Evolutionary conservation across 441 rosid genomes (phyloP).

Genomic region (Arabidopsis hybrid): DNA sequence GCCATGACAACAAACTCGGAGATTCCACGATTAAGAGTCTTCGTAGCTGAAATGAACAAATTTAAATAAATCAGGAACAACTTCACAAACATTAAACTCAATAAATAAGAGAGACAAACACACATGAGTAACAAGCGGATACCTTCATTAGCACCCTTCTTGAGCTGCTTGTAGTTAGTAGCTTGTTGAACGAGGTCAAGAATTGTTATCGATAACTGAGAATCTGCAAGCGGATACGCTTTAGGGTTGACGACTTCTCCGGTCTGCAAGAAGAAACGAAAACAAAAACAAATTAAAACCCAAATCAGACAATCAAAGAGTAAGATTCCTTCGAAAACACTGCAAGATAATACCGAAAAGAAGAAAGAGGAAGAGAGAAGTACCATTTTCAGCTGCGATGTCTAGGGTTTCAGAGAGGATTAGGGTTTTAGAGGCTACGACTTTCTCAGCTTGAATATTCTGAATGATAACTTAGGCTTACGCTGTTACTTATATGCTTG

Average conservation of each 20-base stretch:
- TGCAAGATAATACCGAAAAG: not conserved
- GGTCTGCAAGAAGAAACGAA: constrained; percentile 53
- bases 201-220: constrained; percentile 75
- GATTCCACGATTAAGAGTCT: constrained; percentile 90
- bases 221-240: constrained; percentile 92
- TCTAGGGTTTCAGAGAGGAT: constrained; percentile 30
- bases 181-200: constrained; percentile 97
- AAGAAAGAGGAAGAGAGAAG: not conserved
- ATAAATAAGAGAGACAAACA: not conserved
- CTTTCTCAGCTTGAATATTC: constrained; percentile 10
- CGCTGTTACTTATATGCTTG: not conserved
- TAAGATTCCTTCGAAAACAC: not conserved
- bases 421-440: constrained; percentile 39
- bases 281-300: not conserved
- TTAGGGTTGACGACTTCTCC: constrained; percentile 85
- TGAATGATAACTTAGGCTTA: not conserved
- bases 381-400: constrained; percentile 37
- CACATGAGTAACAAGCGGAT: not conserved
- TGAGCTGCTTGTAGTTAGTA: constrained; percentile 91
- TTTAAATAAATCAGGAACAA: not conserved
- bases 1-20: constrained; percentile 97
- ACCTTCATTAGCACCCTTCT: constrained; percentile 99
- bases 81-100: not conserved
- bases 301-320: constrained; percentile 4
- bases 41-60: constrained; percentile 64